A percentile compares a stretch with the other conserved stretches of the same genome.
These are phyloP conservation scores for Pistacia vera DNA, from an alignment of 345 rosid species.

Conservation along the genomic window DNA sequence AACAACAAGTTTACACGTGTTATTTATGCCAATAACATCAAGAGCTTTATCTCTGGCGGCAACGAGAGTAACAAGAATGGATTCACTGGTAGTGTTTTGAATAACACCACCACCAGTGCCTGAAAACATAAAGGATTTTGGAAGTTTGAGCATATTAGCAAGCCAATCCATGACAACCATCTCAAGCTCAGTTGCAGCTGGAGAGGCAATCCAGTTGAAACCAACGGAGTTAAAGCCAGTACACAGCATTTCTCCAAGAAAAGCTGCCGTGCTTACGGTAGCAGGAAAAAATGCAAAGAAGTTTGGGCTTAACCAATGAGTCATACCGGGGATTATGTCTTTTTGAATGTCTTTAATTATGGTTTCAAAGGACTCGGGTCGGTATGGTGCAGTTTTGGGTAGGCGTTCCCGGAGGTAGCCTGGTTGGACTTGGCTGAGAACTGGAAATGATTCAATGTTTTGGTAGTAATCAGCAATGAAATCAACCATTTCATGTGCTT, in stretches of 20 bases:
- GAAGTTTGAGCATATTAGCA: constrained; percentile 39
- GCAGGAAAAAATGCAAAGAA: constrained; percentile 48
- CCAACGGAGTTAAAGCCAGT: constrained; percentile 44
- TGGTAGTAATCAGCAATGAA: constrained; percentile 53
- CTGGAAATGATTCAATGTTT: constrained; percentile 42
- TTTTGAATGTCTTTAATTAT: constrained; percentile 32
- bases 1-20: constrained; percentile 33
- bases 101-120: constrained; percentile 45
- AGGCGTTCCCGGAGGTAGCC: constrained; percentile 29
- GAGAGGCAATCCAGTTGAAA: constrained; percentile 48
- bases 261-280: constrained; percentile 30
- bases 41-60: constrained; percentile 38
- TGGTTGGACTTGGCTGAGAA: constrained; percentile 46
- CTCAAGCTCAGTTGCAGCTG: constrained; percentile 46
- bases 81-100: constrained; percentile 41
- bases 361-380: constrained; percentile 32
- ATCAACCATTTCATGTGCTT: constrained; percentile 52
- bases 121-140: constrained; percentile 35
- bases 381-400: constrained; percentile 28
- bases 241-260: constrained; percentile 49
- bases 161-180: constrained; percentile 53
- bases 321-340: constrained; percentile 47
- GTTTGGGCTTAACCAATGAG: constrained; percentile 55
- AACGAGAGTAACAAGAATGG: constrained; percentile 39
- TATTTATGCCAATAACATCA: constrained; percentile 1